Evolutionary conservation across 495 filamentous ascomycete species (phyloP), one percentile per base, ranked within the genome.

Genomic region (Bombardia bombarda): DNA sequence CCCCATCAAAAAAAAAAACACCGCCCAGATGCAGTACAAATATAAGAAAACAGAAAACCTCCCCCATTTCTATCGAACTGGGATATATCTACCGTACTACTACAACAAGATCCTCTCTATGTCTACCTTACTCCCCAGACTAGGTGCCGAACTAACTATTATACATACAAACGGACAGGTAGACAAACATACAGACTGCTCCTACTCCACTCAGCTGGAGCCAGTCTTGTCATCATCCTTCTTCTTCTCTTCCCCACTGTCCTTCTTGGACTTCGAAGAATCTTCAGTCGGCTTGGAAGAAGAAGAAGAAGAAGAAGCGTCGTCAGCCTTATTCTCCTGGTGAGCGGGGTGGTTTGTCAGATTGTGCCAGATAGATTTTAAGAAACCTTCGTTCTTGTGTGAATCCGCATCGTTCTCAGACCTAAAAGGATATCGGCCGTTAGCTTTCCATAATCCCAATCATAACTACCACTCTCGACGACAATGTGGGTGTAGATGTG

Each of bases 281-380:
- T n/a, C n/a, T n/a, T n/a, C n/a, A n/a, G n/a, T n/a, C n/a, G n/a
- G n/a, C n/a, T n/a, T n/a, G n/a, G n/a, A n/a, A n/a, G n/a, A n/a
- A n/a, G n/a, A n/a, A 19, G 66, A 54, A 39, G 54, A 30, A 3
- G 40, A 9, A 4, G n/a, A 30, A 13, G 45, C 37, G 23, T 9
- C 20, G 34, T 8, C 20, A 24, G 59, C 53, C 37, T 68, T 55
- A 23, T n/a, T n/a, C n/a, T n/a, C n/a, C n/a, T n/a, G n/a, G n/a
- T 79, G 67, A 25, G 76, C 73, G 37, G 81, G 77, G 50, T 90
- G 80, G 50, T 86, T 82, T 35, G 82, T 94, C 23, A 97, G 57
- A 47, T 78, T 86, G 53, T 95, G 83, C 90, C 90, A 96, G 34
- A 90, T 76, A 14, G 80, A 82, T 60, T 89, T 94, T 36, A 96